Conservation (phyloP, 2,329 filamentous ascomycete species). For the Incumbomyces lentus region DNA sequence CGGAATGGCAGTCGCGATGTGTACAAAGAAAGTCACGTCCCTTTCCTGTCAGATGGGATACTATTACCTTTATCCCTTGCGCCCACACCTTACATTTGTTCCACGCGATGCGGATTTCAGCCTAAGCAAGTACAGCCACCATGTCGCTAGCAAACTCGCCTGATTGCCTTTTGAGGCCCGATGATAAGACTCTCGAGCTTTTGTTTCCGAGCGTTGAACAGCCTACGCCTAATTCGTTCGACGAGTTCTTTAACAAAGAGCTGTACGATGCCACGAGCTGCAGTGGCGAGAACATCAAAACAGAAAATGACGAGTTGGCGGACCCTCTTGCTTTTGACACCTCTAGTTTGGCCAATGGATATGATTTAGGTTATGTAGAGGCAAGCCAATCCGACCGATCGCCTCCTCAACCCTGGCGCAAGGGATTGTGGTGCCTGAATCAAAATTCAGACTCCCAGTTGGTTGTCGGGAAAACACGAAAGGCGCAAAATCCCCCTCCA, state of each 20-base stretch:
- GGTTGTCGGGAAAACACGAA: constrained; percentile 24
- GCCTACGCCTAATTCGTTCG: constrained; percentile 52
- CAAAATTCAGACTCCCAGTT: constrained; percentile 37
- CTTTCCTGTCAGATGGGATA: background rate
- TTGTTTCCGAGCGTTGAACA: constrained; percentile 39
- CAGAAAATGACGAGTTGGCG: constrained; percentile 34
- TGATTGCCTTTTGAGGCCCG: constrained; percentile 32
- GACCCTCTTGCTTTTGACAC: constrained; percentile 35
- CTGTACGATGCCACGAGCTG: constrained; percentile 34
- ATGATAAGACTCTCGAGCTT: constrained; percentile 44
- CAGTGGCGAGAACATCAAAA: constrained; percentile 38
- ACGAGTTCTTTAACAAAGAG: constrained; percentile 52
- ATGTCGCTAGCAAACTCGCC: constrained; percentile 22
- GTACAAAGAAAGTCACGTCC: constrained; percentile 2
- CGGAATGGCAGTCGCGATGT: constrained; percentile 2
- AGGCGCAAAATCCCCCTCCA: constrained; percentile 22
- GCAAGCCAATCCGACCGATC: constrained; percentile 24
- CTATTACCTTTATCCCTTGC: constrained; percentile 6
- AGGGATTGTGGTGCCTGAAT: constrained; percentile 42
- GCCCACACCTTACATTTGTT: constrained; percentile 3
- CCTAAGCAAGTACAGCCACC: constrained; percentile 5
- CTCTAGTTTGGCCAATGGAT: constrained; percentile 2
- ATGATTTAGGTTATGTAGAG: background rate
- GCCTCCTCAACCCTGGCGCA: constrained; percentile 43
- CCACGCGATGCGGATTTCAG: background rate